Evolutionary conservation across 345 rosid species (phyloP), one percentile per base, ranked within the genome.

Genomic region (Conringia planisiliqua): DNA sequence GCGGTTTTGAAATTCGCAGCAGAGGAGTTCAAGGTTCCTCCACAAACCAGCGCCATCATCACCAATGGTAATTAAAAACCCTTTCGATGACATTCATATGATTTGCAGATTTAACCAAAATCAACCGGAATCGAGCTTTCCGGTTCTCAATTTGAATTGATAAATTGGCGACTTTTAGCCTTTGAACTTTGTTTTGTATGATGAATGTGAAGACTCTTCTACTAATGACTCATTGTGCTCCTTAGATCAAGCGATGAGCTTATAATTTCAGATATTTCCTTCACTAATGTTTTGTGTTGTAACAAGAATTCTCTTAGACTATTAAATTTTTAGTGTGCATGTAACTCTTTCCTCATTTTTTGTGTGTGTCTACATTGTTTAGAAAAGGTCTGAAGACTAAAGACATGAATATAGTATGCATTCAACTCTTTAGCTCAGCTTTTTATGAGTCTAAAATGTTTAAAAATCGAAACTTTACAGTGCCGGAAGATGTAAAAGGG

Each of bases 31-130:
- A 95, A 95, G 83, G 97, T 92, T 58, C 97, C 97, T 76, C 97
- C 97, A 0, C 99, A 92, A 67, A 95, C 99, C 70, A 95, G 99
- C 85, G 97, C 97, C 52, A 95, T 95, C 89, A 95, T 95, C 82
- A 92, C 99, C 62, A 95, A 92, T 66, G 99, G 97, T 95, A 83
- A 62, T 22, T 27, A 3, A 46, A 55, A 14, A 22, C 24, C 12
- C 39, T 68, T 17, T 62, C 32, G 1, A 2, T 32, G 12, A 5
- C 38, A 24, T 72, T 50, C 35, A 16, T 50, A 14, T 43, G 48
- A 60, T 60, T 9, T 22, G 12, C 13, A 18, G 22, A 24, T 20
- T 54, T 3, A 42, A 16, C 30, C 40, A 18, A 26, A 5, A 55
- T 14, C 3, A 3, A 55, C 12, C 62, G 17, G 24, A 20, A 20